Base-by-base conservation (phyloP, 345 rosid species). In the Populus alba region DNA sequence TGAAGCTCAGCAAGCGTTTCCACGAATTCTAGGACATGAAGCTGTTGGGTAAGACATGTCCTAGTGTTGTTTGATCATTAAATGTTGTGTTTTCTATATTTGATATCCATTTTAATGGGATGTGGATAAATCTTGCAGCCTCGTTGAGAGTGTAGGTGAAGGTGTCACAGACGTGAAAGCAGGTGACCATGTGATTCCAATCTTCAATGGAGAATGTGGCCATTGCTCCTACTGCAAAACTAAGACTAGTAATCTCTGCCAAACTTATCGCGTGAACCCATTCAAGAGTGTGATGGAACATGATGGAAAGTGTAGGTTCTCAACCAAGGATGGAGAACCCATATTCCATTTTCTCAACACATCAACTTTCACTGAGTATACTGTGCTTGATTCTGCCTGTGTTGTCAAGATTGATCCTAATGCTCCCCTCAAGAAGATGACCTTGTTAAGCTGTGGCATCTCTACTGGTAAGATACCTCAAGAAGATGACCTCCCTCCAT, bases 131-230 rank as follows among this genome's bases (percentile, higher is more conserved):
- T 53, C 37, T 23, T 71, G 77, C 77, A 91, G 92, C 76, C 47
- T 89, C 2, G 89, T 92, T 23, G 97, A 92, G 82, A 90, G 94
- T 78, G 86, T 87, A 0, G 97, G 97, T 1, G 90, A 87, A 81
- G 92, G 91, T 22, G 93, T 91, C 16, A 72, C 27, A 4, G 94
- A 91, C 69, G 16, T 91, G 66, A 81, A 88, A 72, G 84, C 78
- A 70, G 93, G 97, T 10, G 97, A 92, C 83, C 77, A 85, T 70
- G 91, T 91, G 81, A 81, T 92, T 35, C 93, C 94, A 1, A 25
- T 88, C 70, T 92, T 91, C 79, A 87, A 87, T 51, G 94, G 94
- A 66, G 90, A 92, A 79, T 92, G 94, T 38, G 91, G 91, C n/a
- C 79, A 89, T 31, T 92, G 97, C n/a, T 53, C 10, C 65, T 85